Base-by-base conservation (phyloP, 768 basidiomycete genomes). In the Leccinum incarnatum region DNA sequence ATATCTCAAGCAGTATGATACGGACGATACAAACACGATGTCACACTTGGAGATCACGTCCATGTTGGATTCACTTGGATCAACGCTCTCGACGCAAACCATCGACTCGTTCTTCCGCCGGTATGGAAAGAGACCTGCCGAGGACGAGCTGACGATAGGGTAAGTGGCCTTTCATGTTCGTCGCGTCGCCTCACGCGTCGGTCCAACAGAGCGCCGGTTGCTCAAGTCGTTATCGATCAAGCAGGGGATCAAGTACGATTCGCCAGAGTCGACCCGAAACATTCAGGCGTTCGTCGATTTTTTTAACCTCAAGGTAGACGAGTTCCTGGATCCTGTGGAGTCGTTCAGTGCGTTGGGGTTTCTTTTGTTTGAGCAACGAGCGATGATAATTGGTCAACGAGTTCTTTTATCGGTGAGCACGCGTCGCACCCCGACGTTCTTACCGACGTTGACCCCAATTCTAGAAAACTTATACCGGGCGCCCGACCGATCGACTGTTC, bases 201-300 rank as follows among this genome's bases (percentile, higher is more conserved):
- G 91, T 89, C 90, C 42, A 86, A 88, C 3, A 68, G 67, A 62
- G 52, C 67, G 65, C 53, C 80, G 83, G n/a, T 78, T 98, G 7
- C 82, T 98, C 65, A 94, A 91, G 74, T 93, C 91, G 0, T 69
- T 98, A 53, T 92, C 93, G 3, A 84, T 95, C 73, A 98, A 98
- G 76, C 95, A 98, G 74, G 96, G 96, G 0, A 63, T 85, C 70
- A 98, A 98, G 72, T 98, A 93, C 71, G 93, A 98, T 67, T 82
- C 86, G 7, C 89, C 91, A 0, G 86, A 88, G 55, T 96, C 93
- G 0, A 90, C 83, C 0, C 78, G 81, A 32, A 94, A 95, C 59
- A 99, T 99, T 37, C 23, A 23, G 23, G 23, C 23, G 23, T 23
- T 23, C 23, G 23, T 23, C 62, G 83, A 89, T 29, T 98, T 98